Base-by-base conservation (phyloP, 495 filamentous ascomycete species). In the Tirmania nivea region DNA sequence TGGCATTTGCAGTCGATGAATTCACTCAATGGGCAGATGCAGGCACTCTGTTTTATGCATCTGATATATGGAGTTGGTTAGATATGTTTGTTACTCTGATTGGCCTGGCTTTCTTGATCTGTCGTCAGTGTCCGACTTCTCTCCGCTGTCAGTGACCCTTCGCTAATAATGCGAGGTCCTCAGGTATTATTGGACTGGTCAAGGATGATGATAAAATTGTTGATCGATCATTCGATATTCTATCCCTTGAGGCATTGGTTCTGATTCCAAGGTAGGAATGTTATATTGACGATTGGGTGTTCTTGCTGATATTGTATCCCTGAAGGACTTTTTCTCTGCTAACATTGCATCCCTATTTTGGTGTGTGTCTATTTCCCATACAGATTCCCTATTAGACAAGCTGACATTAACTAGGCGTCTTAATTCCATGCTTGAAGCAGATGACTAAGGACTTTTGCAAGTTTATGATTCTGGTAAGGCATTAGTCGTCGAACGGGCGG, bases 361-460 rank as follows among this genome's bases (percentile, higher is more conserved):
- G 88, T 54, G 87, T 78, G 20, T 19, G n/a, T 36, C 17, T 4
- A 14, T 11, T 5, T 36, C 3, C 6, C 47, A 16, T 54, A 2
- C 3, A 17, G 4, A 31, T 50, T 62, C 31, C 50, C 49, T 35
- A n/a, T 17, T 9, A 36, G 9, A 37, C 21, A 12, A 35, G 49
- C 68, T 19, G 3, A 45, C 14, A 31, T 50, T 36, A 6, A 19
- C 48, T 8, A 65, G 62, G 62, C 25, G 62, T 65, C 6, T 56
- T 77, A 68, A 86, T 93, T 54, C 86, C 85, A 3, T 87, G 86
- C 57, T 71, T 93, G 50, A 89, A 87, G 65, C 85, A 90, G 67
- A 90, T 90, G 86, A 87, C 85, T 17, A 93, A 87, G 68, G 84
- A 90, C 55, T 94, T 94, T 61, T 67, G 90, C 60, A 89, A 89